Evolutionary conservation across 2,329 filamentous ascomycete species (phyloP).

Genomic region (Aspergillus novofumigatus): DNA sequence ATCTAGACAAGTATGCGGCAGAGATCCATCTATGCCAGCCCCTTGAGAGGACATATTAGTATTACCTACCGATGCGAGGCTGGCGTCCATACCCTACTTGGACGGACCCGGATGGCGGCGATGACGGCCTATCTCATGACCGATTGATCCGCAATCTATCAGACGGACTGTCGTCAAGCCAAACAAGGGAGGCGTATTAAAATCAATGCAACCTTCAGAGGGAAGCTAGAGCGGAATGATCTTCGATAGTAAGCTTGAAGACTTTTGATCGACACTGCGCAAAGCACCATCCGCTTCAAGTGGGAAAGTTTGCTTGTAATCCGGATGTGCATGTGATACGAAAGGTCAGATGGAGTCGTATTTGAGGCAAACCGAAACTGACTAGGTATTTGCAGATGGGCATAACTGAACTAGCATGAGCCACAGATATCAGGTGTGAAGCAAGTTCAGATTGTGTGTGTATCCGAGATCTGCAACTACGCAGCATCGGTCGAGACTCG

Average conservation of each 20-base stretch:
- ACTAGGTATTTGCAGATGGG: neutral
- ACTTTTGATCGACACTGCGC: neutral
- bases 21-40: neutral
- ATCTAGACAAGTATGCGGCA: neutral
- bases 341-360: neutral
- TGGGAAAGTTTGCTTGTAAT: neutral
- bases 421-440: neutral
- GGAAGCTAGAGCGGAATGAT: neutral
- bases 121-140: conserved; percentile 4
- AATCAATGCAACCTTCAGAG: conserved; percentile 2
- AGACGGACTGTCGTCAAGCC: neutral
- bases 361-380: neutral
- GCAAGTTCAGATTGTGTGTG: neutral
- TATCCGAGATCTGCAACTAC: conserved; percentile 3
- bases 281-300: neutral
- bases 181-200: neutral
- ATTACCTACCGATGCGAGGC: neutral
- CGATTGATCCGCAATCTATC: conserved; percentile 3
- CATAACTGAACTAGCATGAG: neutral
- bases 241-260: neutral
- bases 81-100: neutral
- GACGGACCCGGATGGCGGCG: neutral
- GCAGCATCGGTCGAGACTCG: neutral
- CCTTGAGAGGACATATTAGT: neutral
- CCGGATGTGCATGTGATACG: neutral